These are phyloP conservation scores for Lathyrus oleraceus DNA, from an alignment of 306 rosid genomes.

Conservation along the genomic window DNA sequence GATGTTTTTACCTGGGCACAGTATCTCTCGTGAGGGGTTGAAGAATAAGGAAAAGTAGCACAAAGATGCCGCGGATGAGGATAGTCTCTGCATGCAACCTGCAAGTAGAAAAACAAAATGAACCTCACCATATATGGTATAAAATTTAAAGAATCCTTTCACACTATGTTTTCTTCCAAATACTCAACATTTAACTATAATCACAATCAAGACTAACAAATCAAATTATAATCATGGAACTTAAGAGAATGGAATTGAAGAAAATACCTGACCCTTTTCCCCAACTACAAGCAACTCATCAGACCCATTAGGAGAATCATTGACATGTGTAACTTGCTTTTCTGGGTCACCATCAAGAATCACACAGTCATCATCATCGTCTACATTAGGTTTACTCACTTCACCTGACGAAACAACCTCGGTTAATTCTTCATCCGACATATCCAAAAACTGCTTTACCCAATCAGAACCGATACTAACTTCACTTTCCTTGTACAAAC, in stretches of 20 bases:
- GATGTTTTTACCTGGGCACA: conserved; percentile 57
- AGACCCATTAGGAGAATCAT: conserved; percentile 38
- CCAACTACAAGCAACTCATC: conserved; percentile 71
- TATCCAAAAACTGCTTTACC: conserved; percentile 46
- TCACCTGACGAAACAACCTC: conserved; percentile 47
- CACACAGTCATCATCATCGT: conserved; percentile 51
- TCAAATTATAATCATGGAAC: background rate
- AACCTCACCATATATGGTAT: background rate
- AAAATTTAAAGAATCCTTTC: background rate
- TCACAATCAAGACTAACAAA: background rate
- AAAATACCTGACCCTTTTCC: conserved; percentile 76
- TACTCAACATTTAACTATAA: background rate
- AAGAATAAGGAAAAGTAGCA: conserved; percentile 57
- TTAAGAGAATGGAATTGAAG: background rate
- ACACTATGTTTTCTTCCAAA: background rate
- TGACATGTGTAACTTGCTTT: conserved; percentile 27
- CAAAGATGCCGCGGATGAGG: conserved; percentile 89
- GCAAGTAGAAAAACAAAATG: conserved; percentile 36
- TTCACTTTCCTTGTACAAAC: conserved; percentile 5
- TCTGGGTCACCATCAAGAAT: conserved; percentile 74
- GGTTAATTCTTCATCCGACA: conserved; percentile 26
- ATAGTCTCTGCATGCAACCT: conserved; percentile 88
- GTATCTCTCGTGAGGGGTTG: conserved; percentile 57
- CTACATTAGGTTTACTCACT: conserved; percentile 33
- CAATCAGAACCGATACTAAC: conserved; percentile 37